These are phyloP conservation scores for Pyrenopolyporus hunteri DNA, from an alignment of 495 filamentous ascomycete species.

Conservation along the genomic window DNA sequence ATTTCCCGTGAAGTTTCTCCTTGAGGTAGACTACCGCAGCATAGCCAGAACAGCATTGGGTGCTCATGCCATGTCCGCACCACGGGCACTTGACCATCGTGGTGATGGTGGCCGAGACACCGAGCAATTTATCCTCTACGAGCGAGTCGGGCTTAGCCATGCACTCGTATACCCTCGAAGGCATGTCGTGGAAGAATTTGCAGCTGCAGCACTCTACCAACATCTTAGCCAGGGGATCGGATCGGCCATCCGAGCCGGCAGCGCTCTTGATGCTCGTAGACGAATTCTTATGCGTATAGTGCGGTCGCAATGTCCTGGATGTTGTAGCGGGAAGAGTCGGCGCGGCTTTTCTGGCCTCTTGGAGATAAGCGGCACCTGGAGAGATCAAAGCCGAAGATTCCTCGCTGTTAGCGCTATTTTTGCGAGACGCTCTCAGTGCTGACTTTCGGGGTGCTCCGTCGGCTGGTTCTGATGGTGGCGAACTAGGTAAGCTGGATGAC, in stretches of 20 bases:
- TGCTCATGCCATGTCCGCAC: slow-evolving; percentile 78
- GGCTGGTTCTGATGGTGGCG: slow-evolving; percentile 27
- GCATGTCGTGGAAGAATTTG: slow-evolving; percentile 82
- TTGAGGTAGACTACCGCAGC: slow-evolving; percentile 71
- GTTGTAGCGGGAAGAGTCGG: slow-evolving; percentile 31
- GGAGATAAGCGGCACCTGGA: slow-evolving; percentile 43
- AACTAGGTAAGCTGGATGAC: slow-evolving; percentile 36
- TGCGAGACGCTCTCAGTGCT: slow-evolving; percentile 35
- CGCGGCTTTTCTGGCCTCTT: slow-evolving; percentile 44
- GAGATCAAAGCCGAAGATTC: slow-evolving; percentile 27
- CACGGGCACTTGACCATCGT: slow-evolving; percentile 74
- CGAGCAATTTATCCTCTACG: slow-evolving; percentile 52
- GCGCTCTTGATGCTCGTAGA: slow-evolving; percentile 26
- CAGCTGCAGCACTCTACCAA: slow-evolving; percentile 83
- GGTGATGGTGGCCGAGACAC: slow-evolving; percentile 59
- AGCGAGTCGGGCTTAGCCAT: slow-evolving; percentile 69
- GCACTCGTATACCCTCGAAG: slow-evolving; percentile 73
- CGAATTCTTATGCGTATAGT: slow-evolving; percentile 35
- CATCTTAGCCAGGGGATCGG: slow-evolving; percentile 69
- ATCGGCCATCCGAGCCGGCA: slow-evolving; percentile 26
- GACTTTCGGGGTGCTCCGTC: slow-evolving; percentile 36
- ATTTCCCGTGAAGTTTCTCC: slow-evolving; percentile 64
- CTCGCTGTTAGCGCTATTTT: slow-evolving; percentile 26
- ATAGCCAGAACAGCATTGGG: slow-evolving; percentile 74
- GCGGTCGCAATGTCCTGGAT: slow-evolving; percentile 34